Evolutionary conservation across 2,329 filamentous ascomycete genomes (phyloP), one percentile per base, ranked within the genome.

Genomic region (Endoconidiophora laricicola): DNA sequence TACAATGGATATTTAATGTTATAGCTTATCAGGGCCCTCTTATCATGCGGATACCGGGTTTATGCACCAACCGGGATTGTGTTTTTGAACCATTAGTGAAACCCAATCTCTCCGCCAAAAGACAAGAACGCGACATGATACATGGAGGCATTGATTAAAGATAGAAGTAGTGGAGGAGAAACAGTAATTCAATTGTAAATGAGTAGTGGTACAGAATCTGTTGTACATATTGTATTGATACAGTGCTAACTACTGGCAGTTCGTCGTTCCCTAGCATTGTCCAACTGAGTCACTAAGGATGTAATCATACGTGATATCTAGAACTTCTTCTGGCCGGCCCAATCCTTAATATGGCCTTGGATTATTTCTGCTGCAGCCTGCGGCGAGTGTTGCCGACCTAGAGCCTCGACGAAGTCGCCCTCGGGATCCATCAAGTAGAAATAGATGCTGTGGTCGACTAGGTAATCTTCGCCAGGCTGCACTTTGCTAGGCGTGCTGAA

Each of bases 351-450:
- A 65, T 98, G 91, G 55, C 83, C 81, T 54, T 82, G 65, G 50
- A 98, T 95, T 52, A 95, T 70, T 66, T 79, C 80, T 5, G 88
- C 84, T 1, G 81, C 91, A 59, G 86, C 77, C 55, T 91, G 81
- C 1, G 90, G 86, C 40, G 86, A 94, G 66, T 96, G 88, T 67
- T 98, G 91, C 55, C 91, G 74, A 16, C 91, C 91, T 60, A 98
- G 80, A 10, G 88, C 93, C 69, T 98, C 93, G 24, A 98, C 90
- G 65, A 98, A 98, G 64, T 98, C 88, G 18, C 90, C 90, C 58
- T 96, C 88, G 0, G 91, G 91, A 63, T 96, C 91, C 91, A 98
- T 98, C 57, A 98, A 69, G 65, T 98, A 98, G 61, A 98, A 98
- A 72, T 98, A 98, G 58, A 98, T 98, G 65, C 87, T 95, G 69